phyloP scores from a whole-genome alignment of 805 yeast species.

The Candida corydali region DNA sequence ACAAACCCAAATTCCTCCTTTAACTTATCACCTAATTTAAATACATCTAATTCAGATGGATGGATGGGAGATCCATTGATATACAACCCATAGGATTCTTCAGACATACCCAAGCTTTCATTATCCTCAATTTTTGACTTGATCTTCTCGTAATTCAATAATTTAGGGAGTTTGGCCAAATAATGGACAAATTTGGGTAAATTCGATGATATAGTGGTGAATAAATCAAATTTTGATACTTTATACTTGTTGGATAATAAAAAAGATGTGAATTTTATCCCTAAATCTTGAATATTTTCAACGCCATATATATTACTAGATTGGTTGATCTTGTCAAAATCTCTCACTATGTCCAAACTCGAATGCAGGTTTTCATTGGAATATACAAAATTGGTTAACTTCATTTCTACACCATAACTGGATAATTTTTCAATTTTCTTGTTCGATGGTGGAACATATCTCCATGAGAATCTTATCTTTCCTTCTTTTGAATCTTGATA shows the following conservation, averaged over 20 bases:
- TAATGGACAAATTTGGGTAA: slow-evolving; percentile 52
- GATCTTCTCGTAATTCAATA: slow-evolving; percentile 17
- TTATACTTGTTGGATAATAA: slow-evolving; percentile 19
- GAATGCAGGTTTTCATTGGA: slow-evolving; percentile 48
- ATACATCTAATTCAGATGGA: slow-evolving; percentile 40
- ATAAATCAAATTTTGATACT: slow-evolving; percentile 25
- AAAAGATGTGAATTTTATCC: slow-evolving; percentile 37
- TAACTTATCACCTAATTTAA: slow-evolving; percentile 39
- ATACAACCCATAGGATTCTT: slow-evolving; percentile 49
- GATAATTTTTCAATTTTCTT: slow-evolving; percentile 27
- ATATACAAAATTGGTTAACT: slow-evolving; percentile 64
- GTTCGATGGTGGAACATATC: slow-evolving; percentile 50
- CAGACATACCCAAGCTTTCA: slow-evolving; percentile 32
- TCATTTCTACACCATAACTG: slow-evolving; percentile 68
- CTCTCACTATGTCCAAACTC: slow-evolving; percentile 15
- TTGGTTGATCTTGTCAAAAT: slow-evolving; percentile 12
- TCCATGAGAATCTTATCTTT: slow-evolving; percentile 69
- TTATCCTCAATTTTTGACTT: slow-evolving; percentile 24
- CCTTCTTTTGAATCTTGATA: slow-evolving; percentile 57
- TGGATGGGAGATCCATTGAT: slow-evolving; percentile 66
- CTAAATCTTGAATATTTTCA: slow-evolving; percentile 32
- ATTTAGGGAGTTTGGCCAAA: slow-evolving; percentile 17
- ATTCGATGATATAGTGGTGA: slow-evolving; percentile 41
- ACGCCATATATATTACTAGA: slow-evolving; percentile 24
- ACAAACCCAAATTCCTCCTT: slow-evolving; percentile 21